Base-by-base conservation (phyloP, 169 alveolate genomes). In the Babesia ovata region DNA sequence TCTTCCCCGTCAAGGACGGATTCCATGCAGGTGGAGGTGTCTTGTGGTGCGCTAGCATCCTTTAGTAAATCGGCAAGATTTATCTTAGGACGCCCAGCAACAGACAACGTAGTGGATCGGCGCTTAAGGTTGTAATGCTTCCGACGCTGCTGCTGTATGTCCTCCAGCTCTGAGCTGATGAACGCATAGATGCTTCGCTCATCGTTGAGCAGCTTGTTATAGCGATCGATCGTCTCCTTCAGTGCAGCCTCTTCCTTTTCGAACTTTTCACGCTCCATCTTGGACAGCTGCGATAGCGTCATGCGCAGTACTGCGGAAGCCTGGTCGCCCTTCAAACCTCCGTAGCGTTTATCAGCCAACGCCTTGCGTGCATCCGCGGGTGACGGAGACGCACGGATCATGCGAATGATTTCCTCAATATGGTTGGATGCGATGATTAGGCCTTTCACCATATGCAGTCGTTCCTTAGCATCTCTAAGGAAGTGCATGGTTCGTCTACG, bases 281-380 rank as follows among this genome's bases (percentile, higher is more conserved):
- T 50, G 33, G 73, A 59, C 63, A 83, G 63, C 67, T 83, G 90
- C 17, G 70, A 36, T 24, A 83, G 75, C 24, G 90, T 74, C 86
- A 83, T 67, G 42, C 70, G 66, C 77, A 83, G 39, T 50, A 74
- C 83, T 3, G 63, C 70, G 52, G 48, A 42, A 19, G 79, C 75
- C 77, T 83, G 90, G 19, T 52, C 73, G 29, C 24, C 56, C 21
- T 60, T 83, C 61, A 83, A 21, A 24, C 46, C 61, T 4, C 86
- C 81, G 33, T 33, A 83, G 16, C 53, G 33, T 29, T 83, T 63
- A 8, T 59, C 70, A 21, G 61, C 39, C 28, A 45, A 57, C 24
- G 26, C 44, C 39, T 73, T 52, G 16, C 73, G 26, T 1, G 63
- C 85, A n/a, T 79, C 70, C 22, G 73, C 22, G 9, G 72, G 50